A percentile compares a stretch with the other conserved stretches of the same genome.
Evolutionary conservation across 192 early-diverging fungal species (phyloP).

Genomic region (Endogone sp.): DNA sequence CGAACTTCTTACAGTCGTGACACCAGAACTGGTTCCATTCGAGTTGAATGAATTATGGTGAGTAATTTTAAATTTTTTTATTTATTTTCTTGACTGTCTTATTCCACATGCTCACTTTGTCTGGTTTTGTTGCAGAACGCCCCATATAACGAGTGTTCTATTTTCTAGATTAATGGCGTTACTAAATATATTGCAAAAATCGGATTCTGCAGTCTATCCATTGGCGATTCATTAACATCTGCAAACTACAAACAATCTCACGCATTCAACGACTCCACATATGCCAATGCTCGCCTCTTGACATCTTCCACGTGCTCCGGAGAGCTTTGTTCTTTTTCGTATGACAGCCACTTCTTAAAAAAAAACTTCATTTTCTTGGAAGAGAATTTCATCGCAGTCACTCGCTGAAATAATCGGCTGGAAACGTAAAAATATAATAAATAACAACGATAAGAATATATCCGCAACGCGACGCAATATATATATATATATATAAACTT

Average conservation of each 20-base stretch:
- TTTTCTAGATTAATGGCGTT: too few species aligned
- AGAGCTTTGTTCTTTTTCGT: constrained; percentile 86
- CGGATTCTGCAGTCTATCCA: too few species aligned
- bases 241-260: too few species aligned
- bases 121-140: background rate
- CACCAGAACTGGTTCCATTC: too few species aligned
- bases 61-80: background rate
- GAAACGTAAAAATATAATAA: constrained; percentile 1
- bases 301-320: constrained; percentile 81
- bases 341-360: constrained; percentile 97
- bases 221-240: too few species aligned
- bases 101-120: background rate
- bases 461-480: background rate
- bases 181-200: too few species aligned
- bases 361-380: constrained; percentile 99
- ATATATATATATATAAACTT: background rate
- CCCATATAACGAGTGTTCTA: too few species aligned
- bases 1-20: too few species aligned
- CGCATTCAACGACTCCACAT: constrained; percentile 61
- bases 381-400: constrained; percentile 84
- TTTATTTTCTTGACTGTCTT: background rate
- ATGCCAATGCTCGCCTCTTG: constrained; percentile 80
- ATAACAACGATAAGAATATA: background rate
- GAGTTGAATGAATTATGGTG: background rate
- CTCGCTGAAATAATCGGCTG: constrained; percentile 83